Conservation (phyloP, 2,329 filamentous ascomycete genomes). For the Diaporthe sp. region DNA sequence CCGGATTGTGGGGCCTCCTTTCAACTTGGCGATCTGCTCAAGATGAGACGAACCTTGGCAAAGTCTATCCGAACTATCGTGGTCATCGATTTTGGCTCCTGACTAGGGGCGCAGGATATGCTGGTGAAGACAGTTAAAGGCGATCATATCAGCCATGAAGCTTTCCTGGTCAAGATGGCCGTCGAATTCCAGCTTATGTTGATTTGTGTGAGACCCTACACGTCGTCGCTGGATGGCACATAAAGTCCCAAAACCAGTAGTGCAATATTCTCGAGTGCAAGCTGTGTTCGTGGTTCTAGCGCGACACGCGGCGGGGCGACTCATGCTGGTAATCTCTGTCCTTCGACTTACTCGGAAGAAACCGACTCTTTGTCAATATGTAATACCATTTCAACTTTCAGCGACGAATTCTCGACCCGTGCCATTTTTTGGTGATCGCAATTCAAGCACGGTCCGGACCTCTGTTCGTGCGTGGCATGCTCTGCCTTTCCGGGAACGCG, state of each 20-base stretch:
- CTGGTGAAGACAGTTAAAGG: neutral
- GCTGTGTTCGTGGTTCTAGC: neutral
- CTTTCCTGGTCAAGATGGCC: too few species aligned
- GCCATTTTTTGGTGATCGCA: neutral
- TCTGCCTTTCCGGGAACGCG: neutral
- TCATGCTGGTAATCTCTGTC: neutral
- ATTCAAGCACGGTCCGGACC: neutral
- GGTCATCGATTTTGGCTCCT: neutral
- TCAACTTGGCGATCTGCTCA: neutral
- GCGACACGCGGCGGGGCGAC: neutral
- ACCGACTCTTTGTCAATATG: neutral
- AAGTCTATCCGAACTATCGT: neutral
- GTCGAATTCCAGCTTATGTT: neutral
- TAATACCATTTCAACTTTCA: neutral
- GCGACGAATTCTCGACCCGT: neutral
- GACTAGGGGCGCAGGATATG: too few species aligned
- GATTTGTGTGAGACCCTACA: rapidly evolving
- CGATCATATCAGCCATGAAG: too few species aligned
- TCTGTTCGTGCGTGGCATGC: neutral
- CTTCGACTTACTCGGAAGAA: neutral
- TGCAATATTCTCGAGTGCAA: neutral
- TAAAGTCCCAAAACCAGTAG: rapidly evolving
- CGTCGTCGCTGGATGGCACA: too few species aligned
- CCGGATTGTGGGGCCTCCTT: slow-evolving; percentile 18
- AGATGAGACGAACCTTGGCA: slow-evolving; percentile 16